Evolutionary conservation across 1,139 yeast genomes (phyloP).

Genomic region (Scheffersomyces insectosa): DNA sequence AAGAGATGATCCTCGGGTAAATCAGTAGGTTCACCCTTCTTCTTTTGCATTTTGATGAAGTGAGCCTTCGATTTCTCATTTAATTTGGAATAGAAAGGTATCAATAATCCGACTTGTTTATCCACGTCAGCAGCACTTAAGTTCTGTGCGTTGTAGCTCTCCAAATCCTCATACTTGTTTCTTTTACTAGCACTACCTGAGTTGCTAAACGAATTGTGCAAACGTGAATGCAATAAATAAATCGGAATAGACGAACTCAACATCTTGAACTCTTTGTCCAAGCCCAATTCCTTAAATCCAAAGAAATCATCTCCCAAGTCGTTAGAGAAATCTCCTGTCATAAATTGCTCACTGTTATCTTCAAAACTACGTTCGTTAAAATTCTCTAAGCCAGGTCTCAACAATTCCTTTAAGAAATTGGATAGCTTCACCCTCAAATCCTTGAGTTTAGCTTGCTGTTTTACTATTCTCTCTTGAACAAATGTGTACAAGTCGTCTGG

Average conservation of each 20-base stretch:
- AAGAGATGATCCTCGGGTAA: constrained; percentile 44
- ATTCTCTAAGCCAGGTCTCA: constrained; percentile 81
- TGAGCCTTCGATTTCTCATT: constrained; percentile 53
- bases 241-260: constrained; percentile 85
- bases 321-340: constrained; percentile 91
- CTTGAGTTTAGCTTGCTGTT: constrained; percentile 66
- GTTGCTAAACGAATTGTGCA: constrained; percentile 52
- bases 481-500: constrained; percentile 77
- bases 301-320: constrained; percentile 96
- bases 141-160: constrained; percentile 48
- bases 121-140: constrained; percentile 53
- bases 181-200: constrained; percentile 47
- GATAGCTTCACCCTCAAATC: constrained; percentile 72
- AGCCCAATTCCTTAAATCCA: constrained; percentile 91
- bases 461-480: constrained; percentile 69
- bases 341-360: constrained; percentile 90
- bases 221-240: constrained; percentile 78
- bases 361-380: constrained; percentile 75
- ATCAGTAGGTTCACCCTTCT: constrained; percentile 51
- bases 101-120: constrained; percentile 57
- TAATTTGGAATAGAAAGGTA: constrained; percentile 56
- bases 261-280: constrained; percentile 91
- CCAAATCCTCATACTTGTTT: constrained; percentile 63
- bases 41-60: constrained; percentile 52
- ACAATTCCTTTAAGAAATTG: constrained; percentile 72